Conservation (phyloP, 306 rosid species). For the Delonix regia region DNA sequence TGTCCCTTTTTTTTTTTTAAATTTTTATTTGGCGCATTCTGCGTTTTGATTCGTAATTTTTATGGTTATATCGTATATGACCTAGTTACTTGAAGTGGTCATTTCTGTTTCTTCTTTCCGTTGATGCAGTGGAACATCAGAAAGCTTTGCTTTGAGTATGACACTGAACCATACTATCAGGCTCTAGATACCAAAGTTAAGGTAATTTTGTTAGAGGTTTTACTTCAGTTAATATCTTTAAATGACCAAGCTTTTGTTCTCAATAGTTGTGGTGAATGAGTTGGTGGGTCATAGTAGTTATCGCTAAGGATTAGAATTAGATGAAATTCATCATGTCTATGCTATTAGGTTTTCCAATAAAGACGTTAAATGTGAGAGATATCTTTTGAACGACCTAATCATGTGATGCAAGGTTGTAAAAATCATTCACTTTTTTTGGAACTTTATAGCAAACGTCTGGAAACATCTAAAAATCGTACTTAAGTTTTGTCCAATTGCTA, state of each 20-base stretch:
- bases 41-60: not conserved
- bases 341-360: not conserved
- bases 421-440: too few species aligned
- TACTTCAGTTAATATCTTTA: not conserved
- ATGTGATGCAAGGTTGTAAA: too few species aligned
- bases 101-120: slow-evolving; percentile 17
- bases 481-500: not conserved
- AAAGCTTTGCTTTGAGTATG: slow-evolving; percentile 86
- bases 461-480: too few species aligned
- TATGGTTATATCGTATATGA: not conserved
- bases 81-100: not conserved
- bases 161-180: slow-evolving; percentile 89
- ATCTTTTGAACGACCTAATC: too few species aligned
- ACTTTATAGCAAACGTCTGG: too few species aligned
- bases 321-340: not conserved
- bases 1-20: not conserved
- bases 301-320: not conserved
- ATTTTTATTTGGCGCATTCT: not conserved
- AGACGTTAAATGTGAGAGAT: too few species aligned
- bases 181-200: slow-evolving; percentile 68
- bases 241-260: not conserved
- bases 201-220: slow-evolving; percentile 44
- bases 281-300: too few species aligned
- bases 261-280: not conserved
- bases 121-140: slow-evolving; percentile 74